These are phyloP conservation scores for Phytophthora crassamura DNA, from an alignment of 352 stramenopile species.

Conservation along the genomic window DNA sequence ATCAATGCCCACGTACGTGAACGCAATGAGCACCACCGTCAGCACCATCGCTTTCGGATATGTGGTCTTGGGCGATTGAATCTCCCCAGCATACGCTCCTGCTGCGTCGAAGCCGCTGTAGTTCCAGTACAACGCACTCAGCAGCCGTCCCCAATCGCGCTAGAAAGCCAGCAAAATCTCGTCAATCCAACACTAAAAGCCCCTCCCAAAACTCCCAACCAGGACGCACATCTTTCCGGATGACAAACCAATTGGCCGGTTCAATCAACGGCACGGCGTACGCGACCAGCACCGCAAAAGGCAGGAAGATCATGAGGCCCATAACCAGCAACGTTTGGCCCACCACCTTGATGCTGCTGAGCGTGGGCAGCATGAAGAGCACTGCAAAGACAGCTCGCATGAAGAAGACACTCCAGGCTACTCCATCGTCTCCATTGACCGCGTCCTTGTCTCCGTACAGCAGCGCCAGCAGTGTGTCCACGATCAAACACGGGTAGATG, in stretches of 20 bases:
- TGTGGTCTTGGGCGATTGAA: conserved; percentile 70
- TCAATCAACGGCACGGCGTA: conserved; percentile 67
- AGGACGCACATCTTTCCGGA: conserved; percentile 58
- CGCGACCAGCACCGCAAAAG: conserved; percentile 64
- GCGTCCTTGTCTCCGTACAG: conserved; percentile 33
- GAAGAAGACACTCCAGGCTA: conserved; percentile 49
- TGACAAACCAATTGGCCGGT: conserved; percentile 69
- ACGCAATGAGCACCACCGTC: conserved; percentile 74
- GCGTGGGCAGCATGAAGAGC: conserved; percentile 76
- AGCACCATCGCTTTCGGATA: conserved; percentile 83
- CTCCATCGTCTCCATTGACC: conserved; percentile 16
- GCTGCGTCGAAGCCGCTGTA: conserved; percentile 83
- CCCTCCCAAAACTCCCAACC: neutral
- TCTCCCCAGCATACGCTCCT: conserved; percentile 76
- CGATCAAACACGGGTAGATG: conserved; percentile 86
- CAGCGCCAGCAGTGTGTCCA: conserved; percentile 69
- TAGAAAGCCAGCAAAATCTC: conserved; percentile 24
- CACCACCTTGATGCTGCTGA: conserved; percentile 77
- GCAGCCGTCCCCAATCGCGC: conserved; percentile 65
- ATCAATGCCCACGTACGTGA: conserved; percentile 52
- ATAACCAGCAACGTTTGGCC: conserved; percentile 68
- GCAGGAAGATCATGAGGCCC: conserved; percentile 72
- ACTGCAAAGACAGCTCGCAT: conserved; percentile 60
- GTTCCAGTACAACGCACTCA: conserved; percentile 86
- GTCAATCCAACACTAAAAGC: neutral